These are phyloP conservation scores for Liriodendron chinense DNA, from an alignment of 164 flowering plant genomes.

Conservation along the genomic window DNA sequence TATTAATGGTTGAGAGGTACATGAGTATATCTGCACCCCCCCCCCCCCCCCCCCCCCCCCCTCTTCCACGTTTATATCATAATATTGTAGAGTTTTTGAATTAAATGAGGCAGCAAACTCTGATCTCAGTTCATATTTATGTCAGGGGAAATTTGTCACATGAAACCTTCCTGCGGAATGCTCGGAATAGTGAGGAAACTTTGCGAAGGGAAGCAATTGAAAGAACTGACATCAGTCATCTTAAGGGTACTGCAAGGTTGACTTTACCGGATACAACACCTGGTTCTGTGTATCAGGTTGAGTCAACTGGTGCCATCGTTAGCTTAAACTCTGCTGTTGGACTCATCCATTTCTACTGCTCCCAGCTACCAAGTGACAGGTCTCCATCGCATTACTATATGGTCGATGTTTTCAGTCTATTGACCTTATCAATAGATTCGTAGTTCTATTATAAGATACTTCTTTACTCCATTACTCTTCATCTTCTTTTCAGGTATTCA, in stretches of 20 bases:
- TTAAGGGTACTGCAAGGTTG: constrained; percentile 65
- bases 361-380: constrained; percentile 99
- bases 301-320: constrained; percentile 96
- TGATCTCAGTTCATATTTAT: constrained; percentile 8
- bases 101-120: background rate
- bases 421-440: background rate
- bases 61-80: background rate
- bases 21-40: background rate
- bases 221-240: constrained; percentile 95
- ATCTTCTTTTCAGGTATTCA: constrained; percentile 59
- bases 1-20: constrained; percentile 98
- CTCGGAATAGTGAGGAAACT: constrained; percentile 97
- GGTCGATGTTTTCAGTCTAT: background rate
- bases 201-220: constrained; percentile 93
- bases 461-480: constrained; percentile 1
- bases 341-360: constrained; percentile 92
- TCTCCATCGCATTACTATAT: constrained; percentile 16
- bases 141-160: constrained; percentile 84
- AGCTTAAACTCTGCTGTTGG: constrained; percentile 99
- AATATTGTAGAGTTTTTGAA: background rate
- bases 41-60: too few relatives aligned
- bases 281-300: constrained; percentile 85
- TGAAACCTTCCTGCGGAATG: constrained; percentile 86
- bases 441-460: background rate
- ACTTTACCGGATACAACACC: constrained; percentile 59